These are phyloP conservation scores for Lindgomyces ingoldianus DNA, from an alignment of 495 filamentous ascomycete species.

Conservation along the genomic window DNA sequence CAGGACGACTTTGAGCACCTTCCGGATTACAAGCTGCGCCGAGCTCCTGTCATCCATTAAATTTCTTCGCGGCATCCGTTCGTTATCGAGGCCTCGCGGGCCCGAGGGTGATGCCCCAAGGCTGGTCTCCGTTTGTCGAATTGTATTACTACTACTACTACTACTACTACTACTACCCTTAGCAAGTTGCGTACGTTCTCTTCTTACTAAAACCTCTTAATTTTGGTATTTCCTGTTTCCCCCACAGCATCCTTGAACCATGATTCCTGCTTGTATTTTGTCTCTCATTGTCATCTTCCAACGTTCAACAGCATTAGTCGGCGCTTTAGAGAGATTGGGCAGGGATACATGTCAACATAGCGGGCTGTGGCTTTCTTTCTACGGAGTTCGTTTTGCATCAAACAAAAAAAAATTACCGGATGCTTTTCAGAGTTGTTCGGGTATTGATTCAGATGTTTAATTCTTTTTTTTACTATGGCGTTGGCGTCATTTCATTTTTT, in stretches of 20 bases:
- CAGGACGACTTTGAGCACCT: slow-evolving; percentile 79
- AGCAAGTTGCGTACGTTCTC: no score
- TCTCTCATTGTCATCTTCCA: neutral
- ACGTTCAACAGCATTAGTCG: neutral
- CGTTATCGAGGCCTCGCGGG: neutral
- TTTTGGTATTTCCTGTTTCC: neutral
- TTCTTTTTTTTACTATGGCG: neutral
- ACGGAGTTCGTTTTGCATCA: neutral
- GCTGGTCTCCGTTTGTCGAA: neutral
- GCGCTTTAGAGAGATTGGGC: neutral
- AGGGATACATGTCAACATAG: neutral
- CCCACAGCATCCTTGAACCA: neutral
- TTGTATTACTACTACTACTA: neutral
- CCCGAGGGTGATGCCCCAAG: neutral
- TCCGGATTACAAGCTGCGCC: slow-evolving; percentile 67
- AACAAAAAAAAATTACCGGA: neutral
- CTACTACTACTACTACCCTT: no score
- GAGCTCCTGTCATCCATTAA: slow-evolving; percentile 10
- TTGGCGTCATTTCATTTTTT: neutral
- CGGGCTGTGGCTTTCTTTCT: neutral
- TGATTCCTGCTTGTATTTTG: neutral
- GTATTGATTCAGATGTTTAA: neutral
- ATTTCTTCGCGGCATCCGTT: no score
- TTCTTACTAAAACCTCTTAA: neutral
- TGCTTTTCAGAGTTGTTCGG: neutral